These are phyloP conservation scores for Paramecium octaurelia DNA, from an alignment of 73 alveolate species.

Conservation along the genomic window DNA sequence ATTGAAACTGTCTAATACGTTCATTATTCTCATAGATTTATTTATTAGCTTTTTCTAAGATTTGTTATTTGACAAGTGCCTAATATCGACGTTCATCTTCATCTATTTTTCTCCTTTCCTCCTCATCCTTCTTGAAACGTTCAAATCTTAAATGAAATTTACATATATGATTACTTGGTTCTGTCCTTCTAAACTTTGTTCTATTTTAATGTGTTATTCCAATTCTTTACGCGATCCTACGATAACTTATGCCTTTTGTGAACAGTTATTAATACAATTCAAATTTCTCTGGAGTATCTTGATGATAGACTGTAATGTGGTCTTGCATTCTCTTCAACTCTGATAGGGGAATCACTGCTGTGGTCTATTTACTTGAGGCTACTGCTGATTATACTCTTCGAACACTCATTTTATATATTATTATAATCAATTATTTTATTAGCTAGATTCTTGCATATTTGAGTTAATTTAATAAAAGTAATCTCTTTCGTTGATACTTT, in stretches of 20 bases:
- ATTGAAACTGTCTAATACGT: conserved; percentile 85
- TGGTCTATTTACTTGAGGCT: not conserved
- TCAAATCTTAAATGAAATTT: conserved; percentile 50
- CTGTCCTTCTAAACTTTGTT: conserved; percentile 78
- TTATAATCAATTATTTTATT: not conserved
- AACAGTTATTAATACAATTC: conserved; percentile 26
- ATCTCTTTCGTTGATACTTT: not conserved
- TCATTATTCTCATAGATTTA: conserved; percentile 81
- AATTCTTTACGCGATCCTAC: conserved; percentile 71
- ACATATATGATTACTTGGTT: conserved; percentile 27
- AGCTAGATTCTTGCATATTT: not conserved
- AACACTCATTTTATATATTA: not conserved
- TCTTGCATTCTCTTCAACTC: conserved; percentile 32
- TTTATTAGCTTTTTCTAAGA: conserved; percentile 86
- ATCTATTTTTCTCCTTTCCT: conserved; percentile 76
- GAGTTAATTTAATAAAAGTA: not conserved
- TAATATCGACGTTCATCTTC: conserved; percentile 82
- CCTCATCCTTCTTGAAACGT: conserved; percentile 86
- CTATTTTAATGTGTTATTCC: conserved; percentile 84
- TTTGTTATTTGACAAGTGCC: conserved; percentile 70
- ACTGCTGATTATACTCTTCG: conserved; percentile 48
- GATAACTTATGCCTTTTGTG: conserved; percentile 51
- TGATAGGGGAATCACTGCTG: not conserved
- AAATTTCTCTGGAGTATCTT: conserved; percentile 2
- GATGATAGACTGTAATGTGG: not conserved